Evolutionary conservation across 1,284 basidiomycete species (phyloP), one percentile per base, ranked within the genome.

Genomic region (Paramarasmius palmivorus): DNA sequence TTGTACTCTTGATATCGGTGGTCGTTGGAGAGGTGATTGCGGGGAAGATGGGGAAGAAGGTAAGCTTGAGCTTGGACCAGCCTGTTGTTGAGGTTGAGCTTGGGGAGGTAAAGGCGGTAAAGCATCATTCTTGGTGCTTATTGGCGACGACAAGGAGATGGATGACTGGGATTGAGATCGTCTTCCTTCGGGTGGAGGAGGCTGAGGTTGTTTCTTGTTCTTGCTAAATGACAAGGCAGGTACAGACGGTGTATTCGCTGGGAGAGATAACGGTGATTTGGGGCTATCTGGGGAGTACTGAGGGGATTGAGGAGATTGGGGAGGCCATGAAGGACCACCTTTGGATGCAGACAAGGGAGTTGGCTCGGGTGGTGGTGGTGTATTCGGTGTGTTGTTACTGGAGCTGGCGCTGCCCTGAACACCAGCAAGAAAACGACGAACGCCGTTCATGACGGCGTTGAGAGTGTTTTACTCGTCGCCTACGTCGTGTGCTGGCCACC

Each of bases 361-460:
- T 41, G 57, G 63, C 53, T 64, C 68, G 55, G 58, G 58, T 38
- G 34, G 60, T 45, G 52, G 63, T 54, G 25, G 26, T 63, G 53
- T 32, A 69, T 72, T 46, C 32, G 22, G 38, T 25, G n/a, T 46
- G 51, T 22, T 35, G 42, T 45, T 17, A 29, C 23, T 50, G 52
- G 38, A 37, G 47, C 23, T 29, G 15, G 26, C 39, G 44, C 19
- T 45, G 12, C 17, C 44, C 35, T 15, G 76, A 12, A 32, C 77
- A 53, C 75, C 79, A 42, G 72, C 74, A 37, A 88, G 76, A 58
- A 88, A 79, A 68, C 83, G 81, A 63, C 85, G 84, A 56, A 89
- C 83, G 63, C 86, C 85, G 77, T 88, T 85, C 86, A 88, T 88
- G 65, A 58, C 57, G 56, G 54, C 59, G 58, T 58, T 51, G 49